Base-by-base conservation (phyloP, 495 filamentous ascomycete species). In the Hypoxylon fuscum region DNA sequence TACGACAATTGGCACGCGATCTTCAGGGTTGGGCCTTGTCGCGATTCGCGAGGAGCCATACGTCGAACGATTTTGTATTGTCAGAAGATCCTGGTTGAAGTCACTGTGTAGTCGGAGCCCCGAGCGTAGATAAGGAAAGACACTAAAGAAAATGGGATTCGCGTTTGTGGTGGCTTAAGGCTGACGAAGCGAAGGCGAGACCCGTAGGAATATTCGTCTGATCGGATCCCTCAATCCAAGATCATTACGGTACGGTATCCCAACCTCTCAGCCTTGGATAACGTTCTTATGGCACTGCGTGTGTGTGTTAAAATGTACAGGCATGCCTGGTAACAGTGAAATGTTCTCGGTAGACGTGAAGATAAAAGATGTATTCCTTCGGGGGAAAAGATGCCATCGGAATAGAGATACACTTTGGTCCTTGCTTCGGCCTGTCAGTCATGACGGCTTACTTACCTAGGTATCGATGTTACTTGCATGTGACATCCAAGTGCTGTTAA, bases 1-100 rank as follows among this genome's bases (percentile, higher is more conserved):
- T 45, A 45, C 49, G 38, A 65, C 45, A 37, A 55, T 54, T 59
- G 54, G 49, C 55, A 54, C 54, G 43, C 22, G 54, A 54, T 27
- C 49, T 42, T 34, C 18, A 45, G 53, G n/a, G 17, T 52, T 63
- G 40, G 41, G 40, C 46, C 42, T 27, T 45, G 42, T 45, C 21
- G 17, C 12, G 12, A 27, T 27, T 27, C 25, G 25, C 8, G 9
- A 40, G 15, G 3, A 38, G 35, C 35, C 35, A 17, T 14, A 38
- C 11, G 35, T 15, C 14, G 35, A 7, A 38, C 17, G 12, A 15
- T 38, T 17, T 12, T n/a, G n/a, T n/a, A n/a, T n/a, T n/a, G n/a
- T n/a, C n/a, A n/a, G n/a, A n/a, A n/a, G n/a, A n/a, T n/a, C n/a
- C n/a, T n/a, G n/a, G n/a, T n/a, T n/a, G n/a, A n/a, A n/a, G n/a